Base-by-base conservation (phyloP, 2,329 filamentous ascomycete genomes). In the Aspergillus sp. region DNA sequence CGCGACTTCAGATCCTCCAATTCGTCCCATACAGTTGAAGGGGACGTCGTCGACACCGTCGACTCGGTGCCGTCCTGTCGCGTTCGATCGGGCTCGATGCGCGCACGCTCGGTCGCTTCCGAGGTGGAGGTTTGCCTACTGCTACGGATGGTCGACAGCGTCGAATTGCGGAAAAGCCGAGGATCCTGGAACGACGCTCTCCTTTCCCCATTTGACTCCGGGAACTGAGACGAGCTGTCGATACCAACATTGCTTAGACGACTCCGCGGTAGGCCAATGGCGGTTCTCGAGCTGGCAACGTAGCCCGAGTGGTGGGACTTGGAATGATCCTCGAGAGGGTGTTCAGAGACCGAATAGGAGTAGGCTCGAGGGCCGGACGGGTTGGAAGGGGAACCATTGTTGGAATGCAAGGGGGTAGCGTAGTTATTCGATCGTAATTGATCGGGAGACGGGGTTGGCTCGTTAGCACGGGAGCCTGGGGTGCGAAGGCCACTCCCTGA, bases 1-100 rank as follows among this genome's bases (percentile, higher is more conserved):
- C 95, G 87, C 46, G 91, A 95, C 74, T 98, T 98, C 51, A 99
- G 80, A 65, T 98, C 95, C 68, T 98, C 95, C 29, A 99, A 79
- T 75, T 99, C 95, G 72, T 98, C 95, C 95, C 95, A 99, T 2
- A 99, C 91, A 0, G 92, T 97, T 2, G 92, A 96, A 12, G 93
- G 91, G 1, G 91, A 92, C 1, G 89, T 92, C 0, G 91, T 95
- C 0, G 95, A 98, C 36, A 90, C 84, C 0, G 90, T 94, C 0
- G 95, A 98, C 68, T 95, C 92, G 0, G 92, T 92, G 9, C 88
- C 89, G 69, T 93, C 88, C 20, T 71, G 67, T 55, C 73, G 70
- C 31, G 75, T 54, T 54, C 71, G 74, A 24, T 77, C 75, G n/a
- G 61, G 54, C 11, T 73, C 75, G 56, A 66, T 65, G 60, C 63